A percentile compares a stretch with the other conserved stretches of the same genome.
phyloP scores from a whole-genome alignment of 2,329 filamentous ascomycete genomes.

The Zymoseptoria ardabiliae region DNA sequence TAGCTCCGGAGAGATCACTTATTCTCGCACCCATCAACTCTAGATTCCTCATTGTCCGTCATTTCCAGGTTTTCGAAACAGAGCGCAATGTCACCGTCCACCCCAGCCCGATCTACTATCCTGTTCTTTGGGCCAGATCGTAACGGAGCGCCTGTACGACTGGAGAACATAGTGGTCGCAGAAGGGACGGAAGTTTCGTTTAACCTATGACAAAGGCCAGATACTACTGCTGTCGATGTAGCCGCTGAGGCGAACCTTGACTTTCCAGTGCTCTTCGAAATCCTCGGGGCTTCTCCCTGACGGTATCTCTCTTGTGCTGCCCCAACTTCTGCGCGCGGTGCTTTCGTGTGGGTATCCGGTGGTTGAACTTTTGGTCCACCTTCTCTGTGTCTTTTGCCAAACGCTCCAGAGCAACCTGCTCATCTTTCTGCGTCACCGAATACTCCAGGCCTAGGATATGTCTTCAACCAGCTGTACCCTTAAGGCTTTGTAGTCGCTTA shows the following conservation, averaged over 20 bases:
- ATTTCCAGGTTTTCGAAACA: neutral
- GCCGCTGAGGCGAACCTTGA: neutral
- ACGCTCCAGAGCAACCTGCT: neutral
- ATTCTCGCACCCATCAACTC: neutral
- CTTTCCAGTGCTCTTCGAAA: neutral
- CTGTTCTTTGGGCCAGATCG: neutral
- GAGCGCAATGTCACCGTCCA: neutral
- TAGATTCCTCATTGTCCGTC: neutral
- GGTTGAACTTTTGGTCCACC: neutral
- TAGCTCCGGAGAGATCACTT: neutral
- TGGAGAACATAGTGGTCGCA: neutral
- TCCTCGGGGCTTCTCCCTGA: neutral
- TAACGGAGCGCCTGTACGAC: neutral
- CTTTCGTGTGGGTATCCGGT: neutral
- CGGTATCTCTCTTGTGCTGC: neutral
- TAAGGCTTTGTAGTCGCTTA: neutral
- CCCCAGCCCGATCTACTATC: neutral
- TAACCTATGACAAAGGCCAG: neutral
- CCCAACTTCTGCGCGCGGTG: neutral
- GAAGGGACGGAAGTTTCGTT: neutral
- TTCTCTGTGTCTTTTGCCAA: neutral
- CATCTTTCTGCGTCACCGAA: neutral
- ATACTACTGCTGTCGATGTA: neutral
- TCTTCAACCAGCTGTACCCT: neutral
- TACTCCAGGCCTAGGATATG: neutral